Conservation (phyloP, 192 early-diverging fungal species). For the Coemansia javaensis region DNA sequence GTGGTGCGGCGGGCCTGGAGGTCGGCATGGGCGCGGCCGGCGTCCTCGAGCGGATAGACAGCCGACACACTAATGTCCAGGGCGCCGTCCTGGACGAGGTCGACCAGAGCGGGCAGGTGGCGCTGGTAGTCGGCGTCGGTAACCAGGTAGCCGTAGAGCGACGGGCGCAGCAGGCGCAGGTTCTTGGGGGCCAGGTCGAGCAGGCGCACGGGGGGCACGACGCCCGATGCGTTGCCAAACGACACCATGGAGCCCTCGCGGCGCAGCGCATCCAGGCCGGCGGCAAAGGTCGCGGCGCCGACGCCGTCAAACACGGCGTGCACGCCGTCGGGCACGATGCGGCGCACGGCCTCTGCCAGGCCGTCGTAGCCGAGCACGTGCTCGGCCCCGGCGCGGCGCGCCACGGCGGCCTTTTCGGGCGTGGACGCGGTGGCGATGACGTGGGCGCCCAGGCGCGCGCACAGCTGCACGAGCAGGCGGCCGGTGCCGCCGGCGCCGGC, state of each 20-base stretch:
- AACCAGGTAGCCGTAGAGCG: constrained; percentile 65
- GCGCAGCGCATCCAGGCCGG: constrained; percentile 58
- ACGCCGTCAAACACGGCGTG: constrained; percentile 85
- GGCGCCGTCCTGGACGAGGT: constrained; percentile 55
- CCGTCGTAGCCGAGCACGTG: constrained; percentile 73
- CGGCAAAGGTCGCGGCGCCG: constrained; percentile 83
- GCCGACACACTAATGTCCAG: constrained; percentile 70
- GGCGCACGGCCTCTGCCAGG: constrained; percentile 61
- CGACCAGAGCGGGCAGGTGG: constrained; percentile 56
- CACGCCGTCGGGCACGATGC: constrained; percentile 70
- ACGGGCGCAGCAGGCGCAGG: constrained; percentile 68
- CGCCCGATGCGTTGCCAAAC: constrained; percentile 87
- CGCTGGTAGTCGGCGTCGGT: constrained; percentile 64
- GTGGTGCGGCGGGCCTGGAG: constrained; percentile 66
- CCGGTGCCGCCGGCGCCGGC: constrained; percentile 92
- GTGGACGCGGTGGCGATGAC: constrained; percentile 85
- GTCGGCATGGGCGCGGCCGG: constrained; percentile 70
- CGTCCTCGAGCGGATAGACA: constrained; percentile 70
- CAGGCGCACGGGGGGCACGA: constrained; percentile 61
- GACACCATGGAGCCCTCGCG: constrained; percentile 69
- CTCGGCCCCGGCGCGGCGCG: constrained; percentile 59
- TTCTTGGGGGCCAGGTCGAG: constrained; percentile 63
- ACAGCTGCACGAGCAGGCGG: constrained; percentile 70
- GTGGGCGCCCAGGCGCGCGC: constrained; percentile 68
- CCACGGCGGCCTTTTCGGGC: constrained; percentile 63